Conservation (phyloP, 2,329 filamentous ascomycete genomes). For the Fusarium globosum region DNA sequence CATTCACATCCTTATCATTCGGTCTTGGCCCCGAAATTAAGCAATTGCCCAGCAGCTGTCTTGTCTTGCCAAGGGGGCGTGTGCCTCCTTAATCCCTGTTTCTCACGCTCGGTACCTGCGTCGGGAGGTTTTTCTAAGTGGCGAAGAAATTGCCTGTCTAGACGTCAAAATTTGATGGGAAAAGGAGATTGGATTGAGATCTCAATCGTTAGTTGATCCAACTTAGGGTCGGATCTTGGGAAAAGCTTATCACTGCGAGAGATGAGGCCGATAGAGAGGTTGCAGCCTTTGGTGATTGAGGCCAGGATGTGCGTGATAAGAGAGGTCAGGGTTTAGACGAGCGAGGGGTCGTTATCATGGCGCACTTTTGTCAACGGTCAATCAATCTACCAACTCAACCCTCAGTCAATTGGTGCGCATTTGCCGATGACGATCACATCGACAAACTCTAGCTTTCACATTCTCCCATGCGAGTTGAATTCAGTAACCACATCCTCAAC, state of each 20-base stretch:
- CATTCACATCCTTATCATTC: conserved; percentile 1
- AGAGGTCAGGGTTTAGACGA: not conserved
- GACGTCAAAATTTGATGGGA: not conserved
- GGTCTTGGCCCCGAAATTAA: conserved; percentile 26
- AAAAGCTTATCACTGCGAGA: conserved; percentile 17
- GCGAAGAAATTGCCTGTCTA: not conserved
- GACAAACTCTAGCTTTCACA: not conserved
- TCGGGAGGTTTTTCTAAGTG: not conserved
- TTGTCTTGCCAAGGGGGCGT: conserved; percentile 16
- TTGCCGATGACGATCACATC: not conserved
- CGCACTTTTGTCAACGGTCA: not conserved
- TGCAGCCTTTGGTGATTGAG: not conserved
- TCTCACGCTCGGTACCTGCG: conserved; percentile 16
- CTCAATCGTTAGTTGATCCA: not conserved
- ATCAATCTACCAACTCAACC: not conserved
- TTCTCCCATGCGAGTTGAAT: not conserved
- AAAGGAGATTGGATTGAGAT: not conserved
- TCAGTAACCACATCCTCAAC: not conserved
- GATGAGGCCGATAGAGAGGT: not conserved
- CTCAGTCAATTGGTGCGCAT: not conserved
- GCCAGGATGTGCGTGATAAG: conserved; percentile 7
- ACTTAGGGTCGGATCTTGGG: not conserved
- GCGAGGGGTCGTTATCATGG: conserved; percentile 2
- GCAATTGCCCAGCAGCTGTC: conserved; percentile 24
- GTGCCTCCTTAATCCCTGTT: not conserved